A percentile compares a stretch with the other conserved stretches of the same genome.
phyloP scores from a whole-genome alignment of 257 asterid species.

The Echium plantagineum region DNA sequence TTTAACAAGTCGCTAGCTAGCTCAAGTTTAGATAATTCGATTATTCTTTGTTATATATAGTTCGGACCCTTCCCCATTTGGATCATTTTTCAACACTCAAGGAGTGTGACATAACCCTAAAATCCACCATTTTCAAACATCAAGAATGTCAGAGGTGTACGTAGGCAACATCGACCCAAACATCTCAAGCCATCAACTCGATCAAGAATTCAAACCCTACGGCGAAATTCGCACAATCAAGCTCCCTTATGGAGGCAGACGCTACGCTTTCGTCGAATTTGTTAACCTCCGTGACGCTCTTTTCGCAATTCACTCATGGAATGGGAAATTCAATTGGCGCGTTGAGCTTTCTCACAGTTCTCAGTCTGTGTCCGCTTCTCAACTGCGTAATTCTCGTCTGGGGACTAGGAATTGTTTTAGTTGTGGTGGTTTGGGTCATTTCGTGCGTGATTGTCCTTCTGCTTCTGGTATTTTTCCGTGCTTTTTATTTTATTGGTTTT shows the following conservation, averaged over 20 bases:
- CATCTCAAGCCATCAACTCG: not conserved
- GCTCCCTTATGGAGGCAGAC: too few species aligned
- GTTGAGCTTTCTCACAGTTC: slow-evolving; percentile 1
- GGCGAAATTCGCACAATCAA: not conserved
- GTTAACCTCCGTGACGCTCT: not conserved
- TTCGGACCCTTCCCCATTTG: too few species aligned
- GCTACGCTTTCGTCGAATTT: not conserved
- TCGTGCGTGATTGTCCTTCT: not conserved
- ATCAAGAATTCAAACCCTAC: not conserved
- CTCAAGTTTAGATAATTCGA: too few species aligned
- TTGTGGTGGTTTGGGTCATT: not conserved
- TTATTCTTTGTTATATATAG: too few species aligned
- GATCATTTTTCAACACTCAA: too few species aligned
- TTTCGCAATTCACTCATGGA: not conserved
- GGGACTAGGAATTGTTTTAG: not conserved
- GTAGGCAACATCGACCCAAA: not conserved
- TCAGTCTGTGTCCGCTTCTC: not conserved
- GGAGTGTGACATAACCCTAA: too few species aligned
- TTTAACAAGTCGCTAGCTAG: too few species aligned
- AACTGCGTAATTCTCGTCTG: too few species aligned
- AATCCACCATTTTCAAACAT: not conserved
- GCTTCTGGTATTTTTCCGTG: not conserved
- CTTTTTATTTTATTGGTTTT: not conserved
- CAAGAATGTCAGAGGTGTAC: not conserved
- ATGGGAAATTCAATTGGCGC: not conserved